Evolutionary conservation across 2,329 filamentous ascomycete species (phyloP).

Genomic region (Fusarium neocosmosporiellum): DNA sequence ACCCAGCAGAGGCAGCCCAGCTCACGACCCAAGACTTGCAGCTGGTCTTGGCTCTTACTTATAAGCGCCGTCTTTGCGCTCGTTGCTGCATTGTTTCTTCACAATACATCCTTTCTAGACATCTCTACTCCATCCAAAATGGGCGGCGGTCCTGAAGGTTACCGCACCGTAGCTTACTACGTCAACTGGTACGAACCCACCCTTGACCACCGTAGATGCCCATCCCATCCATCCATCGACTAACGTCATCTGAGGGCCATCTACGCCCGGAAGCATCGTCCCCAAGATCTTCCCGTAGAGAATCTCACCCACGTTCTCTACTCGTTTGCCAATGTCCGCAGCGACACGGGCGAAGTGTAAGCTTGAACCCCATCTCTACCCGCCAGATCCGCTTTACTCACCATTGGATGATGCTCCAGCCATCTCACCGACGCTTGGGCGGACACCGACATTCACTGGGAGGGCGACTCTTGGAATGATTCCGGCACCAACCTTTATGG

Average conservation of each 20-base stretch:
- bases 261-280: constrained; percentile 86
- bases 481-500: constrained; percentile 85
- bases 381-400: not conserved
- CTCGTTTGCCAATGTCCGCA: constrained; percentile 86
- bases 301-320: constrained; percentile 92
- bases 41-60: constrained; percentile 26
- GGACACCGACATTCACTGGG: constrained; percentile 79
- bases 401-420: constrained; percentile 39
- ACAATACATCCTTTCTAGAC: not conserved
- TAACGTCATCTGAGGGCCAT: constrained; percentile 69
- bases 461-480: constrained; percentile 77
- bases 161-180: constrained; percentile 77
- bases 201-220: not conserved
- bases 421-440: constrained; percentile 72
- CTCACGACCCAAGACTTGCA: constrained; percentile 7
- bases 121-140: constrained; percentile 43
- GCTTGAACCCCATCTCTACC: constrained; percentile 20
- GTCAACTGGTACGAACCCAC: constrained; percentile 68
- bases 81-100: constrained; percentile 18
- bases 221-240: not conserved
- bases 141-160: constrained; percentile 62
- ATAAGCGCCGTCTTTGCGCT: constrained; percentile 12
- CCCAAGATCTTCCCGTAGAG: constrained; percentile 82
- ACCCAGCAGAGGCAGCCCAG: constrained; percentile 18
- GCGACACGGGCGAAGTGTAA: constrained; percentile 83